Base-by-base conservation (phyloP, 1,284 basidiomycete species). In the Apiotrichum porosum region DNA sequence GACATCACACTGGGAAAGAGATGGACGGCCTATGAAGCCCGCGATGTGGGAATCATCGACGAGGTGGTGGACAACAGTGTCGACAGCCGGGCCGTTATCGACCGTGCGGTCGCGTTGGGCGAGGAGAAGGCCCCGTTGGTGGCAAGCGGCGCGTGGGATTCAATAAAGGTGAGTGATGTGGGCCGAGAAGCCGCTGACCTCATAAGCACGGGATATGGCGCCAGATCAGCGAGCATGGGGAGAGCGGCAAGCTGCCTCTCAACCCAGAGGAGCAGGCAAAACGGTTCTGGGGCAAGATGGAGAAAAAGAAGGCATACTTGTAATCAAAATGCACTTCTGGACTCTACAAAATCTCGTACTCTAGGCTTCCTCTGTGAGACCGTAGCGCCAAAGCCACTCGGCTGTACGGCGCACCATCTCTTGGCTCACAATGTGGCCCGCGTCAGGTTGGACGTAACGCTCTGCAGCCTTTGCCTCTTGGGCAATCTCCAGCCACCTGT, bases 1-100 rank as follows among this genome's bases (percentile, higher is more conserved):
- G 83, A 86, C 63, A 82, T 90, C 35, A 81, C 85, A 9, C 76
- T 94, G 2, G 92, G 87, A 0, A 80, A 89, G 59, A 79, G 87
- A 24, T 93, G 90, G 71, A 83, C 84, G 0, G 83, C 88, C 2
- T 57, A 74, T 9, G 88, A 94, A 66, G 84, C 88, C 1, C 72
- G 82, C 2, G 68, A 78, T 9, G 77, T 76, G 10, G 84, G 86
- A 3, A 69, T 94, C 8, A 73, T 95, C n/a, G 91, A 95, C 64
- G 76, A 80, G 50, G 65, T 86, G 38, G 86, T 81, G 18, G 66
- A 26, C 56, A 63, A 41, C 68, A 75, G 30, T 70, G 76, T 23
- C 82, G 34, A 53, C 3, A 30, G 52, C 0, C 58, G 83, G 0
- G 77, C 80, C 37, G 78, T 93, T 4, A 61, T 91, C 15, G 73